Percentiles rank a stretch among this genome's conserved stretches.
phyloP scores from a whole-genome alignment of 352 stramenopile species.

The Thalassiosira livingstoniorum region DNA sequence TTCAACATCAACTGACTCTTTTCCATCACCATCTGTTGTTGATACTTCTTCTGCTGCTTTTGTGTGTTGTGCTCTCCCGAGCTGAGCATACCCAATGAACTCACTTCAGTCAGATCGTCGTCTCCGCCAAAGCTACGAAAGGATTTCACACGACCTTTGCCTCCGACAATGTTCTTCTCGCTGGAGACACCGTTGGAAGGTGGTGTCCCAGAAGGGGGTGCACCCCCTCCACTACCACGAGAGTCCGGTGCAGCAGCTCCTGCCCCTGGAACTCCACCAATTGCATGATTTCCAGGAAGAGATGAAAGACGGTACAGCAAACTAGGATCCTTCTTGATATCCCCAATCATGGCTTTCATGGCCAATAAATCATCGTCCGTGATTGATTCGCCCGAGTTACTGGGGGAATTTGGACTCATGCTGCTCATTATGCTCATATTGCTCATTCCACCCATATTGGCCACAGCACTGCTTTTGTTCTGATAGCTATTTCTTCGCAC shows the following conservation, averaged over 20 bases:
- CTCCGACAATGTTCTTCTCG: constrained; percentile 19
- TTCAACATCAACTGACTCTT: neutral
- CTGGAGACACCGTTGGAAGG: neutral
- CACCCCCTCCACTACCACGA: neutral
- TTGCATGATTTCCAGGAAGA: constrained; percentile 7
- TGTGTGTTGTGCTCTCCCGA: constrained; percentile 25
- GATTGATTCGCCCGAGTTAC: constrained; percentile 39
- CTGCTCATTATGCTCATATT: too few species aligned
- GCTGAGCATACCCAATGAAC: constrained; percentile 48
- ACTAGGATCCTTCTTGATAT: constrained; percentile 59
- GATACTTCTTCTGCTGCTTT: too few species aligned
- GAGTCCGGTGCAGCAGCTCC: neutral
- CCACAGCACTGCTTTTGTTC: too few species aligned
- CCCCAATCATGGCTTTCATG: constrained; percentile 61
- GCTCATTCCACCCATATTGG: too few species aligned
- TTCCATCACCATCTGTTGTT: too few species aligned
- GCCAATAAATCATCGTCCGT: constrained; percentile 53
- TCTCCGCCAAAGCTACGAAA: constrained; percentile 12
- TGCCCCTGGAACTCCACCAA: neutral
- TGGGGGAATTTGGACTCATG: too few species aligned
- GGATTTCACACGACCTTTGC: too few species aligned
- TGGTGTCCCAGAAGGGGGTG: neutral
- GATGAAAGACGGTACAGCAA: constrained; percentile 42
- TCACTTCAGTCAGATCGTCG: constrained; percentile 50
- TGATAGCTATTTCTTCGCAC: too few species aligned